Conservation (phyloP, 1,284 basidiomycete genomes). For the Heterobasidion irregulare region DNA sequence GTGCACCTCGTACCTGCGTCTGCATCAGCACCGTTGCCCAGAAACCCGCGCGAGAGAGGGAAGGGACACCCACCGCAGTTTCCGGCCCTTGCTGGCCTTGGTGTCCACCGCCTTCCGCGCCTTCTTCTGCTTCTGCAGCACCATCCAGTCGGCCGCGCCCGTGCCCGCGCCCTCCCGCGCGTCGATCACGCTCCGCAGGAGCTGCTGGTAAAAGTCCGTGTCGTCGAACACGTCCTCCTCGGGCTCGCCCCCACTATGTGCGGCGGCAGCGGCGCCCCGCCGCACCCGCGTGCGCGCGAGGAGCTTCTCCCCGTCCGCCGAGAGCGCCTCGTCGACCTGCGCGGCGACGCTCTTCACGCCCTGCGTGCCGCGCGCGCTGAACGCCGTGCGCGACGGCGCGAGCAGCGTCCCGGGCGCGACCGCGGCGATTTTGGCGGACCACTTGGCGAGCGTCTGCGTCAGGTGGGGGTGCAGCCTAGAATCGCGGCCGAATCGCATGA, state of each 20-base stretch:
- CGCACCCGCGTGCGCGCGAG: conserved; percentile 48
- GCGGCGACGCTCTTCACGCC: conserved; percentile 43
- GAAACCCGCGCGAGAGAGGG: too few species aligned
- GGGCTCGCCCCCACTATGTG: conserved; percentile 23
- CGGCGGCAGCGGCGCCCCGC: conserved; percentile 34
- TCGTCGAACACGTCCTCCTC: conserved; percentile 73
- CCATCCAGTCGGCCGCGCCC: conserved; percentile 46
- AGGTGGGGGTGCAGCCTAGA: conserved; percentile 59
- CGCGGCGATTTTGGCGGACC: conserved; percentile 90
- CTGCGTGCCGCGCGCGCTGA: conserved; percentile 39
- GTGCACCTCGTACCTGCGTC: conserved; percentile 78
- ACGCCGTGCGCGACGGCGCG: conserved; percentile 58
- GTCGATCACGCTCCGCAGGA: conserved; percentile 86
- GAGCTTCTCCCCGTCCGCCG: conserved; percentile 42
- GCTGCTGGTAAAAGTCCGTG: conserved; percentile 85
- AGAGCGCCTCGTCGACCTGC: conserved; percentile 64
- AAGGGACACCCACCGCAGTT: conserved; percentile 51
- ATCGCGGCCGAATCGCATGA: neutral
- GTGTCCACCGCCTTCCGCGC: conserved; percentile 80
- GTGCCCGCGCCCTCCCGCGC: conserved; percentile 30
- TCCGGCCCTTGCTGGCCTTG: conserved; percentile 89
- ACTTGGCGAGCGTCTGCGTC: conserved; percentile 76
- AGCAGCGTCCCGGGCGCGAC: conserved; percentile 73
- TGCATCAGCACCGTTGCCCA: neutral
- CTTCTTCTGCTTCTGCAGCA: conserved; percentile 57